phyloP scores from a whole-genome alignment of 257 asterid genomes.

The Echium plantagineum region DNA sequence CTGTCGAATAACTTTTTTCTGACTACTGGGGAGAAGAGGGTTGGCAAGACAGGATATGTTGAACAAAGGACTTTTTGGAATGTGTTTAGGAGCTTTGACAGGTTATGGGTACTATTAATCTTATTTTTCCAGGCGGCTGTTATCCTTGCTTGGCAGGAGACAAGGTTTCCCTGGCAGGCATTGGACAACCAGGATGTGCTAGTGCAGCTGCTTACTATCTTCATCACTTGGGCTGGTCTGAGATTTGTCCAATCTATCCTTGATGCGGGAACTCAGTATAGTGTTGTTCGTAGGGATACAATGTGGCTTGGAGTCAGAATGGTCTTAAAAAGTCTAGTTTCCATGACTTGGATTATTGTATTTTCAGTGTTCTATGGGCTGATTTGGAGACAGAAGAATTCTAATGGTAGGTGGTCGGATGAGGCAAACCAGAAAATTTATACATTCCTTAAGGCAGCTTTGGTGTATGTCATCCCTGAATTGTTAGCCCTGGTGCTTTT shows the following conservation, averaged over 20 bases:
- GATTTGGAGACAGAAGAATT: constrained; percentile 79
- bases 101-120: constrained; percentile 81
- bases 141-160: constrained; percentile 74
- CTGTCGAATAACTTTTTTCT: constrained; percentile 40
- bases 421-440: constrained; percentile 59
- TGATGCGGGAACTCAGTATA: constrained; percentile 97
- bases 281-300: constrained; percentile 70
- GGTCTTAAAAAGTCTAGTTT: constrained; percentile 76
- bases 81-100: constrained; percentile 79
- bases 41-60: constrained; percentile 91
- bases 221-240: constrained; percentile 87
- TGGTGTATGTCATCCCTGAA: constrained; percentile 65
- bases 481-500: constrained; percentile 60
- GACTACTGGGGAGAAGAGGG: constrained; percentile 39
- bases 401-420: constrained; percentile 56
- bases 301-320: constrained; percentile 69
- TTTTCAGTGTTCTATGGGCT: constrained; percentile 69
- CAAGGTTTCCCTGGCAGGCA: constrained; percentile 68
- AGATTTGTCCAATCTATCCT: constrained; percentile 78
- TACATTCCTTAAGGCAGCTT: constrained; percentile 60
- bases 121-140: constrained; percentile 83
- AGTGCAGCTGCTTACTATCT: constrained; percentile 66
- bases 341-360: constrained; percentile 61
- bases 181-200: constrained; percentile 58
- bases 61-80: constrained; percentile 98